Evolutionary conservation across 1,139 yeast genomes (phyloP).

Genomic region (Suhomyces kunorum): DNA sequence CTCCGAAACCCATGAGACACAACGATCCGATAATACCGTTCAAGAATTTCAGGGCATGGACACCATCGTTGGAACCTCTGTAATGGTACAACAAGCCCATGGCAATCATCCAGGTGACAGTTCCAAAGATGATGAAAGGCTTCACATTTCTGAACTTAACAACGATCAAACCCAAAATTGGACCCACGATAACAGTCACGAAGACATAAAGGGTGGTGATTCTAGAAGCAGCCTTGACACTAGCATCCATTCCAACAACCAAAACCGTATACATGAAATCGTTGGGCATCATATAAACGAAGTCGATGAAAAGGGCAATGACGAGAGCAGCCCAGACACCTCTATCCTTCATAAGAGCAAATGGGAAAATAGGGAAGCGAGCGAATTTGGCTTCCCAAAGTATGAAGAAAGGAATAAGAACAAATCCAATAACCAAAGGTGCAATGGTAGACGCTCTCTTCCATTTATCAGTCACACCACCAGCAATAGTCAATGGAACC

Average conservation of each 20-base stretch:
- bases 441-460: constrained; percentile 32
- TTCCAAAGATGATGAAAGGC: constrained; percentile 36
- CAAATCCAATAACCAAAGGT: constrained; percentile 40
- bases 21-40: constrained; percentile 39
- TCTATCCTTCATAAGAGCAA: constrained; percentile 35
- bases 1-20: constrained; percentile 38
- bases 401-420: constrained; percentile 34
- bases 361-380: constrained; percentile 35
- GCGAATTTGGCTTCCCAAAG: constrained; percentile 36
- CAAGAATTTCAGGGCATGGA: constrained; percentile 20
- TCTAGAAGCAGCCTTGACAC: constrained; percentile 37
- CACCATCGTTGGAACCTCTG: constrained; percentile 27
- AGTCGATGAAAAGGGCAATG: constrained; percentile 34
- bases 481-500: constrained; percentile 43
- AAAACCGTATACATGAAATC: constrained; percentile 39
- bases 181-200: constrained; percentile 34
- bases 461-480: constrained; percentile 36
- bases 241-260: constrained; percentile 36
- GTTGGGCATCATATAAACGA: constrained; percentile 32
- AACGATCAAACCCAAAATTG: constrained; percentile 36
- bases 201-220: constrained; percentile 36
- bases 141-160: constrained; percentile 34
- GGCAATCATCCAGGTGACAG: constrained; percentile 37
- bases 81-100: constrained; percentile 37
- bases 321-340: constrained; percentile 38